A percentile compares a stretch with the other conserved stretches of the same genome.
Conservation (phyloP, 2,329 filamentous ascomycete genomes). For the Fusarium sp. region DNA sequence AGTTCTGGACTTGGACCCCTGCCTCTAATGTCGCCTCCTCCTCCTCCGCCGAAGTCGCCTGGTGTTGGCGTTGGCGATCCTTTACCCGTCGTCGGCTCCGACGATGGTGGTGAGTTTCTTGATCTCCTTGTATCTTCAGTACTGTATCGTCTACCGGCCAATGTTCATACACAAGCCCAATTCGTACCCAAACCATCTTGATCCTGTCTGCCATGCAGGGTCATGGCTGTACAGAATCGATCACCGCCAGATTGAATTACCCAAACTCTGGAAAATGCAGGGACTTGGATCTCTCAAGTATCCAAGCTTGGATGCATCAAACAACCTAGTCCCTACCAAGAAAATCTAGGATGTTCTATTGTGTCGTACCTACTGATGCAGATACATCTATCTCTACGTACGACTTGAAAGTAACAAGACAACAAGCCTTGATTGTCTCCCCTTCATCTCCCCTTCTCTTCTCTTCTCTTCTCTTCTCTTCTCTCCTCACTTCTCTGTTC, state of each 20-base stretch:
- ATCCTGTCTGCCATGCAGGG: conserved; percentile 23
- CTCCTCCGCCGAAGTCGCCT: conserved; percentile 3
- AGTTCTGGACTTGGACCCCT: conserved; percentile 26
- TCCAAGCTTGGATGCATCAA: conserved; percentile 35
- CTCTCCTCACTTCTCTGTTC: background rate
- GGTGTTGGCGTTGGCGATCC: conserved; percentile 11
- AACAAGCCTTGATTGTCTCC: background rate
- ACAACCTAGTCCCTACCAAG: conserved; percentile 14
- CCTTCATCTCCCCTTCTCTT: background rate
- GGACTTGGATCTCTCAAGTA: conserved; percentile 29
- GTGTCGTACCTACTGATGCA: background rate
- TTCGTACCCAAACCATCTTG: conserved; percentile 6
- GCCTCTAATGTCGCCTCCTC: conserved; percentile 27
- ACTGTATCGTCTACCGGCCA: background rate
- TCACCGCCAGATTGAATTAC: conserved; percentile 37
- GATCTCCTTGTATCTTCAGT: background rate
- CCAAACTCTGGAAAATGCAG: conserved; percentile 33
- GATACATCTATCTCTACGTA: background rate
- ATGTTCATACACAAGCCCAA: conserved; percentile 12
- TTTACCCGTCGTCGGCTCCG: conserved; percentile 34
- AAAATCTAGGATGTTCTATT: conserved; percentile 10
- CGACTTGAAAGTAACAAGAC: conserved; percentile 1
- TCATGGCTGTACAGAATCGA: conserved; percentile 34
- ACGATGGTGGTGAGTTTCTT: conserved; percentile 18
- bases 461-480: background rate